A percentile compares a stretch with the other conserved stretches of the same genome.
phyloP scores from a whole-genome alignment of 2,329 filamentous ascomycete species.

The Niveomyces coronatus region DNA sequence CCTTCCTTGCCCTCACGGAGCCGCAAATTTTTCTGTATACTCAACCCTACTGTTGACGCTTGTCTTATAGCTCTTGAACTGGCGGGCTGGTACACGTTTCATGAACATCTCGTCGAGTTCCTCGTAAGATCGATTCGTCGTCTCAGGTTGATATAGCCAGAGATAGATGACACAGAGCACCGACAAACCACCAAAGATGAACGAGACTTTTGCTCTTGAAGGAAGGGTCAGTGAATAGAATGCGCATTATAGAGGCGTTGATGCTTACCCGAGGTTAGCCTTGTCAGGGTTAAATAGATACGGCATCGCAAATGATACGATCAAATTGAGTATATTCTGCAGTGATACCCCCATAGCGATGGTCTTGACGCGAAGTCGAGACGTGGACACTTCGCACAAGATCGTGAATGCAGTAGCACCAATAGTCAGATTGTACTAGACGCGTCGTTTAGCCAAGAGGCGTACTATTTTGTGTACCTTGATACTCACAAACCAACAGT shows the following conservation, averaged over 20 bases:
- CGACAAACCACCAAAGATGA: constrained; percentile 23
- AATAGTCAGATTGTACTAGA: constrained; percentile 24
- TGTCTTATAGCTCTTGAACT: constrained; percentile 16
- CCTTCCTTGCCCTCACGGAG: too few relatives aligned
- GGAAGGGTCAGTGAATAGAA: background rate
- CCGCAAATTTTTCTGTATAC: too few relatives aligned
- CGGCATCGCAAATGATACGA: background rate
- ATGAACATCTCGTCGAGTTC: constrained; percentile 19
- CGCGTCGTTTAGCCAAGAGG: constrained; percentile 10
- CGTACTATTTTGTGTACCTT: background rate
- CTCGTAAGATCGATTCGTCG: constrained; percentile 16
- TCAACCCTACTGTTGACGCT: background rate
- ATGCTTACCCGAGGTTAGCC: background rate
- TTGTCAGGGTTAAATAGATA: background rate
- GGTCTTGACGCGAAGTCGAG: constrained; percentile 25
- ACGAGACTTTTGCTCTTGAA: background rate
- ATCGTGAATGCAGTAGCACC: constrained; percentile 26
- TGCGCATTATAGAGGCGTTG: background rate
- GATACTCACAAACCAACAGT: background rate
- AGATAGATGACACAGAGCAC: constrained; percentile 23
- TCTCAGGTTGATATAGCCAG: constrained; percentile 27
- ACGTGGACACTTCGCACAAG: constrained; percentile 26
- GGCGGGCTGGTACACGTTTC: constrained; percentile 16
- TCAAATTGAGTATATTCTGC: constrained; percentile 16
- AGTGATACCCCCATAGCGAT: constrained; percentile 25